Evolutionary conservation across 2,329 filamentous ascomycete genomes (phyloP), one percentile per base, ranked within the genome.

Genomic region (Pseudogymnoascus sp.): DNA sequence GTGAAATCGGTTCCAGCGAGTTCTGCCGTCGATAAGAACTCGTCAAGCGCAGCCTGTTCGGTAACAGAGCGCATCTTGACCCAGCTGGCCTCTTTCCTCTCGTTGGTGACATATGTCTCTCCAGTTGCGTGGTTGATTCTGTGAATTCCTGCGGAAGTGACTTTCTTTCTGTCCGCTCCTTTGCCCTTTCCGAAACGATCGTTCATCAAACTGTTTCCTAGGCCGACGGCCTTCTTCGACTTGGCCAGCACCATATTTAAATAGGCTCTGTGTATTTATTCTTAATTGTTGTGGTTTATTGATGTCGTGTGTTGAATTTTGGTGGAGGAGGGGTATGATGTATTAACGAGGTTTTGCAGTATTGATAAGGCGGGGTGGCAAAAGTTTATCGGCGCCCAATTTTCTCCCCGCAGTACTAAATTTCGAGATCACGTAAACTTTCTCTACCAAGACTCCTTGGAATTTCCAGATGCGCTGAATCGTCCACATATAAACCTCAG

Each of bases 21-120:
- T 77, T 97, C 92, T 65, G 94, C 95, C 1, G 94, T 99, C 62
- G 89, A 90, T 66, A 99, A 79, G 75, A 99, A 99, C 75, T 99
- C 94, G 74, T 99, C 94, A 64, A 99, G 85, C 47, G 92, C 92
- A 67, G 88, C 92, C 76, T 99, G 94, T 79, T 99, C 91, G 4
- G 94, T 99, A 68, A 99, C 90, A 74, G 91, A 96, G 78, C 93
- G 91, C 94, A 99, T 97, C 81, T 97, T 99, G 72, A 97, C 91
- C 91, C 92, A 99, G 68, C 90, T 83, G 36, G 93, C 94, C 77
- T 97, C 92, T 73, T 95, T 87, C 68, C 86, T 87, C 66, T 89
- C 88, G 73, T 96, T 97, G 57, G 91, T 94, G 69, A 97, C 86
- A 74, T 99, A 99, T 80, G 87, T 86, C 73, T 95, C 89, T 71